These are phyloP conservation scores for Cucumis cinereus DNA, from an alignment of 306 rosid genomes.

Conservation along the genomic window DNA sequence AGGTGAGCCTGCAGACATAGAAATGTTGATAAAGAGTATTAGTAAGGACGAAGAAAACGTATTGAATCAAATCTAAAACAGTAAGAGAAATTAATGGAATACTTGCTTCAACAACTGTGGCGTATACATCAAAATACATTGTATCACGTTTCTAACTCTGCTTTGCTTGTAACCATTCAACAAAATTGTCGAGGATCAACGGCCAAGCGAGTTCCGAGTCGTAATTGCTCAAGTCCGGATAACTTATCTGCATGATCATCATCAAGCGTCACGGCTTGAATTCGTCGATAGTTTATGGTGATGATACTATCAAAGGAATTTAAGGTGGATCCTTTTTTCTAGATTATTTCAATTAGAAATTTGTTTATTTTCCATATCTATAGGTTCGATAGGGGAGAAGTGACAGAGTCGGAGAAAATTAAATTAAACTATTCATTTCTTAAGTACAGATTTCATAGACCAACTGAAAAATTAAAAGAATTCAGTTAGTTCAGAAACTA, in stretches of 20 bases:
- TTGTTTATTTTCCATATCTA: neutral
- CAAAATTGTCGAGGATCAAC: constrained; percentile 86
- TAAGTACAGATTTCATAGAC: neutral
- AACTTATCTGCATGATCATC: constrained; percentile 45
- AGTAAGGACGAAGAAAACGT: neutral
- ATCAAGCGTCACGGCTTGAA: neutral
- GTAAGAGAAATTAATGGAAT: constrained; percentile 1
- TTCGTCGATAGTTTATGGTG: neutral
- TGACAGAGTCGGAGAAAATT: neutral
- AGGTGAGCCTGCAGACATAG: constrained; percentile 35
- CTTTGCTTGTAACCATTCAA: constrained; percentile 73
- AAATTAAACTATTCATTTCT: neutral
- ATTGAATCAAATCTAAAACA: neutral
- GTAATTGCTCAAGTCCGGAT: constrained; percentile 51
- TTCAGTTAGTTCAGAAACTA: neutral
- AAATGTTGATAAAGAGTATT: neutral
- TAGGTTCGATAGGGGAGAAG: neutral
- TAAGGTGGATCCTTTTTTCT: neutral
- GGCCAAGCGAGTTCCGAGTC: constrained; percentile 96
- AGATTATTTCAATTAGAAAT: neutral
- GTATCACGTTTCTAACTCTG: constrained; percentile 21
- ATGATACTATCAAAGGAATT: neutral
- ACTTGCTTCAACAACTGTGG: constrained; percentile 22
- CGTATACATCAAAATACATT: constrained; percentile 31
- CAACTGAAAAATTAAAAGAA: neutral